Base-by-base conservation (phyloP, 192 early-diverging fungal genomes). In the Glomus cerebriforme region DNA sequence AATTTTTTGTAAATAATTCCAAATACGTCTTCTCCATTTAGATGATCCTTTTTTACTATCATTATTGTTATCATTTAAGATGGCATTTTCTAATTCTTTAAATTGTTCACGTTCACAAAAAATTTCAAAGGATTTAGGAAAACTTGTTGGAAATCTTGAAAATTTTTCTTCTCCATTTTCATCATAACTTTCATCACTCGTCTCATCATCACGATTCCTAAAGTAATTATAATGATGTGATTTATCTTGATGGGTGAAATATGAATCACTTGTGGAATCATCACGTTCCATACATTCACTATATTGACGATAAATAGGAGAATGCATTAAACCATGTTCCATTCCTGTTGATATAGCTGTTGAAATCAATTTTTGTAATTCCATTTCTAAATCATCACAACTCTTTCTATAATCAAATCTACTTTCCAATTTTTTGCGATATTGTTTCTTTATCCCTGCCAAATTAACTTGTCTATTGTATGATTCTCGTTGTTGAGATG, bases 311-410 rank as follows among this genome's bases (percentile, higher is more conserved):
- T 54, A 54, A 19, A 54, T 7, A 54, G 49, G 49, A 17, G 63
- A 65, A 32, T 65, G 13, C 31, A 32, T 65, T 65, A 65, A 65
- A 32, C 49, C 49, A 54, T 54, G 49, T 54, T 54, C 49, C 1
- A 54, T 17, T 7, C 49, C 49, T 54, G 49, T 17, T 19, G 49
- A 54, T 22, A 54, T 17, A 7, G 69, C 69, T 19, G 43, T 71
- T 13, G 22, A 15, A n/a, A 71, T 35, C 13, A 71, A 71, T 47
- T 71, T 71, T 71, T 71, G 69, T 43, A 71, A 71, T 47, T 43
- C 69, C 3, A 45, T 5, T 45, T 71, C 69, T 12, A 71, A 71
- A 47, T 71, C 35, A n/a, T 71, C 43, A 47, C 69, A 71, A 71
- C 69, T 71, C 35, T 35, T 71, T 45, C 19, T 71, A 71, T 71